Conservation (phyloP, 2,329 filamentous ascomycete species). For the Zasmidium angulare region DNA sequence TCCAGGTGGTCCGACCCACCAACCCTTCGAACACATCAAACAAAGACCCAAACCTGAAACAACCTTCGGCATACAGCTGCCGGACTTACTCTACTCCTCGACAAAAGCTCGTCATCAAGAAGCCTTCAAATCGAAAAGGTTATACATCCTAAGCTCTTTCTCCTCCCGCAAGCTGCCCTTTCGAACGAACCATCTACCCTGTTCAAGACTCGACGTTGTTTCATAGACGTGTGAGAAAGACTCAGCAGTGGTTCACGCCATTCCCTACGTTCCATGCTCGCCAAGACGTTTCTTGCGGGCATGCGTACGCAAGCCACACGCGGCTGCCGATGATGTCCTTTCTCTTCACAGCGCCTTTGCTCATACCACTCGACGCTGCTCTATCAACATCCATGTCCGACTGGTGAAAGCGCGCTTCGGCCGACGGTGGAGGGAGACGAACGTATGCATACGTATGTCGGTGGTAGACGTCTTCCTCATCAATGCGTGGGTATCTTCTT, state of each 20-base stretch:
- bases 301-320: not conserved
- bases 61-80: not conserved
- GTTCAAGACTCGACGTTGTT: no score
- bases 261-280: no score
- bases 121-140: no score
- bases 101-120: no score
- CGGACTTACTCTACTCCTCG: not conserved
- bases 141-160: no score
- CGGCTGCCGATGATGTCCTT: not conserved
- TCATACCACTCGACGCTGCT: not conserved
- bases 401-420: not conserved
- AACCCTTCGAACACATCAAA: not conserved
- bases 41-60: not conserved
- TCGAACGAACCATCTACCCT: no score
- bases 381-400: not conserved
- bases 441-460: not conserved
- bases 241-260: no score
- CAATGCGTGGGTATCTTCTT: not conserved
- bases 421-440: not conserved
- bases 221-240: no score
- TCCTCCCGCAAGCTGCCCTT: no score
- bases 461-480: not conserved
- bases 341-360: not conserved
- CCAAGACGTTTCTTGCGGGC: no score
- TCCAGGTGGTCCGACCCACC: not conserved